Evolutionary conservation across 2,329 filamentous ascomycete species (phyloP), one percentile per base, ranked within the genome.

Genomic region (Cladosporium sp.): DNA sequence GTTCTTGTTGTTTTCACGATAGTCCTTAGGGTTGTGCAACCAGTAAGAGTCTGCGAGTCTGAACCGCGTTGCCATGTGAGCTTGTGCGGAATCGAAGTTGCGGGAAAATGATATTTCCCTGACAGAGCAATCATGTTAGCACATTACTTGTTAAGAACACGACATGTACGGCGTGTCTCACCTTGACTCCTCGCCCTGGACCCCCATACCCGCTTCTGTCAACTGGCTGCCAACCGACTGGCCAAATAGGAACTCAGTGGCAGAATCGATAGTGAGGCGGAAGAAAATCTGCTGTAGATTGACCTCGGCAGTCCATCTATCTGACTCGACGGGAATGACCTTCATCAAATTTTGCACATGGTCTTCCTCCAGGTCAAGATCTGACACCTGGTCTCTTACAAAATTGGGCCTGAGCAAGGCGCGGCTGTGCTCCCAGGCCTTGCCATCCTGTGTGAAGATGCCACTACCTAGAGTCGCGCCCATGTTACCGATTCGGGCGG

Each of bases 221-320:
- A 79, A 69, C 74, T 77, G 70, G 72, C 78, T 67, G 73, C 75
- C 70, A 4, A 78, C 73, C 10, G 71, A 80, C 66, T 82, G 77
- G 67, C 81, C 80, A 70, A 83, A 82, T 6, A 83, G 74, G 66
- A 84, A 83, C 52, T 83, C 81, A 2, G 80, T 82, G 0, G 81
- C 80, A n/a, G 80, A 77, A 67, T 84, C 82, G 65, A 84, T 79
- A 1, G 82, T 83, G 12, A 83, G 67, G n/a, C 77, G 74, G 75
- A 83, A 83, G 74, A 84, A 83, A 16, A 83, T 75, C 14, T 70
- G 68, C 44, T 77, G 74, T n/a, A 77, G 69, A 56, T 77, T 69
- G 14, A 70, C 68, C 31, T 70, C 71, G 6, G 67, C 67, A n/a
- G 74, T 76, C 74, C 74, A 77, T 49, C 73, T 72, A 59, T 70